Evolutionary conservation across 2,329 filamentous ascomycete species (phyloP), one percentile per base, ranked within the genome.

Genomic region (Exophiala viscosa): DNA sequence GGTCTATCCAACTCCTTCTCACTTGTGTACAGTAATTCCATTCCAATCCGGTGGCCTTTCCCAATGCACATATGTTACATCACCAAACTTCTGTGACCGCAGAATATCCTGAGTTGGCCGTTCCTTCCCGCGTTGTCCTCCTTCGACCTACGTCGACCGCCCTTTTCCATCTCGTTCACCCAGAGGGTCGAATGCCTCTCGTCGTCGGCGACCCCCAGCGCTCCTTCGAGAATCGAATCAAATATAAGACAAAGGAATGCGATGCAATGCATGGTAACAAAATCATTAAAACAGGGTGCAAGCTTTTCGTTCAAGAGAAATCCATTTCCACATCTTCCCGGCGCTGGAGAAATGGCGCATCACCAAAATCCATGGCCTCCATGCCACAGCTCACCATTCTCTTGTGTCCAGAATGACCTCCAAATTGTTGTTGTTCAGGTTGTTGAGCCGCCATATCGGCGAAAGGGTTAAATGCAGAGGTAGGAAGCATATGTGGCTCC

Each of bases 311-410:
- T 61, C 48, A 70, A 52, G 64, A 65, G 42, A 61, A 70, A 59
- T 69, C 61, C 70, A 70, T 69, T 57, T 67, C 55, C 58, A 72
- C 61, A 52, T 75, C 73, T 40, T 74, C 71, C 35, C 67, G 67
- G 48, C 67, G 64, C 38, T 69, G 65, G 47, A 77, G 62, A 54
- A 77, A 77, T 3, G 65, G 50, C 4, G 74, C 71, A 43, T 77
- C 73, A 40, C 70, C 73, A 59, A 77, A 75, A 60, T 75, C 73
- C 42, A 54, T 59, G 8, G 69, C 48, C 40, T 70, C 67, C 68
- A 66, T 57, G 40, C 61, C 54, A 57, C 65, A 57, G 36, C 65
- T 61, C 38, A 40, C 54, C 50, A 60, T 65, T 60, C 61, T 67
- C 65, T 67, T 61, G 50, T 68, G 69, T 47, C 60, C 39, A n/a